Base-by-base conservation (phyloP, 2,329 filamentous ascomycete genomes). In the Penicillium sp. region DNA sequence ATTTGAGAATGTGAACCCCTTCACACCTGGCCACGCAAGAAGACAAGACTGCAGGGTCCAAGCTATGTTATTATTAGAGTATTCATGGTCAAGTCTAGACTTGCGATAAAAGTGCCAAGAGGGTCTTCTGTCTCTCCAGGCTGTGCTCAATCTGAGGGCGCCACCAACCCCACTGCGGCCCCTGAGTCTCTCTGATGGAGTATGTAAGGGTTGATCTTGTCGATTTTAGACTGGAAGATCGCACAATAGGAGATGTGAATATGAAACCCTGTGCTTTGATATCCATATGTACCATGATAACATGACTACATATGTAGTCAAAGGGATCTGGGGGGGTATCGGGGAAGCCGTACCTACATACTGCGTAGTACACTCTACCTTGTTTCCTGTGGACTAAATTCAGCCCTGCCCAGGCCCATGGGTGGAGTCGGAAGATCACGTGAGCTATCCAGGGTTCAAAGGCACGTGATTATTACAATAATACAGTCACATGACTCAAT, bases 131-230 rank as follows among this genome's bases (percentile, higher is more conserved):
- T 49, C 15, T 45, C 27, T 31, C 19, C 8, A 29, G 50, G 40
- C 21, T 49, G 33, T 54, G 45, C 52, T 50, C 27, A 19, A 7
- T 49, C 23, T 41, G 42, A 54, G 27, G 35, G 45, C 45, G 52
- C 35, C 52, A 50, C 52, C 17, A 42, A 31, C 52, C 46, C 52
- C 52, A 55, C 52, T 35, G 27, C 52, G 45, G 52, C 52, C 52
- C 52, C 52, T 55, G 52, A 55, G 35, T 50, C 45, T 48, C n/a
- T 19, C 40, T 31, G 41, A 40, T 38, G 35, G 51, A 25, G 40
- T 29, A 46, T 10, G 40, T 29, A 46, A 15, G 40, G 8, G 43
- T 54, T 46, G 52, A 50, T 54, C 43, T 49, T 54, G 21, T 23
- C 52, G 12, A 17, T 54, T 49, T 7, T 9, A 50, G 52, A 38